phyloP scores from a whole-genome alignment of 2,329 filamentous ascomycete species.

The Monosporascus sp. region DNA sequence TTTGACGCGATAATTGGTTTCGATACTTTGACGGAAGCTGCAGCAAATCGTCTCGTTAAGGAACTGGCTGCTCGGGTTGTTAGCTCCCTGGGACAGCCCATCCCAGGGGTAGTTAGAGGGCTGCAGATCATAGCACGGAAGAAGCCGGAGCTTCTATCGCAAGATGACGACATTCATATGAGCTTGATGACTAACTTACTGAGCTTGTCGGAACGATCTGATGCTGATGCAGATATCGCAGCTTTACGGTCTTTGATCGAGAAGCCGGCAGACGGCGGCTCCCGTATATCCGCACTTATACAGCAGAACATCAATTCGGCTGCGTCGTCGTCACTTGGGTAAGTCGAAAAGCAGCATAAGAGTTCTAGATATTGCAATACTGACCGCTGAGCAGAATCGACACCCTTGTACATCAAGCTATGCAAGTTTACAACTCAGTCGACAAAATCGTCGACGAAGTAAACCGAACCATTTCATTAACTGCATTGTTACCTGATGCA shows the following conservation, averaged over 20 bases:
- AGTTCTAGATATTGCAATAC: conserved; percentile 5
- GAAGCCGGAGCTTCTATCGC: conserved; percentile 38
- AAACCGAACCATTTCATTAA: conserved; percentile 5
- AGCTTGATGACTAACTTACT: conserved; percentile 48
- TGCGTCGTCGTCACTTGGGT: conserved; percentile 45
- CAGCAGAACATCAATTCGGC: conserved; percentile 50
- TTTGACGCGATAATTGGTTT: conserved; percentile 44
- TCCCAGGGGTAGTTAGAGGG: conserved; percentile 33
- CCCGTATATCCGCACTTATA: conserved; percentile 46
- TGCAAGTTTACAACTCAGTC: conserved; percentile 32
- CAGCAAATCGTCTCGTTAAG: conserved; percentile 28
- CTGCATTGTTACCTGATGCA: conserved; percentile 54
- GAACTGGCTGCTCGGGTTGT: conserved; percentile 23
- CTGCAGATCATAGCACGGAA: conserved; percentile 44
- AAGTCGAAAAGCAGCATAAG: conserved; percentile 19
- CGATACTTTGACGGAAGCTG: conserved; percentile 32
- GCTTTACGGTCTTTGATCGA: conserved; percentile 43
- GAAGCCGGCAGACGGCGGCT: conserved; percentile 33
- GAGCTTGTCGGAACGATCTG: conserved; percentile 46
- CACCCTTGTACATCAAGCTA: conserved; percentile 47
- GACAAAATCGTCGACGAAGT: conserved; percentile 29
- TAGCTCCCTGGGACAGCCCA: conserved; percentile 17
- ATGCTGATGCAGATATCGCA: conserved; percentile 32
- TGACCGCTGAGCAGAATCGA: conserved; percentile 36
- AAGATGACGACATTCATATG: conserved; percentile 42